phyloP scores from a whole-genome alignment of 192 early-diverging fungal species.

The Coemansia sp. region DNA sequence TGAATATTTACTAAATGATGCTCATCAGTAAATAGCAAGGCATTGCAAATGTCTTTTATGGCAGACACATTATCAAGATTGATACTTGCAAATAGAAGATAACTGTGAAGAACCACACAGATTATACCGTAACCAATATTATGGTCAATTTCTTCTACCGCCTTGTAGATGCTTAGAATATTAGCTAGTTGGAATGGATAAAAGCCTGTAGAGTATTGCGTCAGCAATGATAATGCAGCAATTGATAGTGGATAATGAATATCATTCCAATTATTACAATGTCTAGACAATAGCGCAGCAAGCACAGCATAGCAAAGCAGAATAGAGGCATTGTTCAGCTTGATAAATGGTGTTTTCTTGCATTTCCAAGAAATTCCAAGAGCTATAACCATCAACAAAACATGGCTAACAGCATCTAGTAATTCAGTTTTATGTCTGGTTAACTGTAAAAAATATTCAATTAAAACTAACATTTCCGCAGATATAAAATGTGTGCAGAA shows the following conservation, averaged over 20 bases:
- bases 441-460: too few relatives aligned
- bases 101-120: not conserved
- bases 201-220: not conserved
- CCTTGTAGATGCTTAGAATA: slow-evolving; percentile 18
- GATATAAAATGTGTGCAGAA: too few relatives aligned
- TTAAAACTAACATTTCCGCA: too few relatives aligned
- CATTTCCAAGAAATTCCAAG: not conserved
- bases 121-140: not conserved
- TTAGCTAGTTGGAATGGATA: slow-evolving; percentile 17
- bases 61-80: not conserved
- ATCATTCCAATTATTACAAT: not conserved
- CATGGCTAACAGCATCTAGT: too few relatives aligned
- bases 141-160: not conserved
- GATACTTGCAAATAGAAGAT: not conserved
- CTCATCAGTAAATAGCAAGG: not conserved
- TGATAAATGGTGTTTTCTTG: not conserved
- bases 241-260: slow-evolving; percentile 5
- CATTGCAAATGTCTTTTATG: not conserved
- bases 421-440: too few relatives aligned
- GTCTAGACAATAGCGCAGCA: slow-evolving; percentile 1
- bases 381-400: too few relatives aligned
- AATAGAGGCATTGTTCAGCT: not conserved
- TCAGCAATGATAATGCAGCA: slow-evolving; percentile 4
- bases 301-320: slow-evolving; percentile 5
- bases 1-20: not conserved